Percentiles rank a stretch among this genome's conserved stretches.
Conservation (phyloP, 331 rosid species). For the Cydonia oblonga region DNA sequence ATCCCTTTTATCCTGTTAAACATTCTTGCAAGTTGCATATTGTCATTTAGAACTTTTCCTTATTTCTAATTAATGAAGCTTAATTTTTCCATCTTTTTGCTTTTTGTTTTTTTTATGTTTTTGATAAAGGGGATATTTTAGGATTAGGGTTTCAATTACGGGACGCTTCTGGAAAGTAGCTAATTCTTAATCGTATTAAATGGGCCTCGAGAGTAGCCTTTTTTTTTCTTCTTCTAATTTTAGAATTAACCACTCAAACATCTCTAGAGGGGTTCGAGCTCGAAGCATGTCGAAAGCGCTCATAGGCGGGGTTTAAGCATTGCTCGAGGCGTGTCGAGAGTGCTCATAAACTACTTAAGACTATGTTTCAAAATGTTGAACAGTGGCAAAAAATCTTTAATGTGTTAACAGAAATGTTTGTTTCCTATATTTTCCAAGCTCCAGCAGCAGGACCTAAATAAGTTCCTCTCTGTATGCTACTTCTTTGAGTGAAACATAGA, state of each 20-base stretch:
- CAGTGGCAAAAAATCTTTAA: neutral
- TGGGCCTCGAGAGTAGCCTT: neutral
- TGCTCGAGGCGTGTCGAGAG: neutral
- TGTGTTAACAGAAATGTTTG: too few relatives aligned
- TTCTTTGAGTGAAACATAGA: too few relatives aligned
- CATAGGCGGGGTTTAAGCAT: neutral
- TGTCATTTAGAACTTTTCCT: too few relatives aligned
- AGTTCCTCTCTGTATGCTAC: too few relatives aligned
- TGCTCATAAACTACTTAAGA: neutral
- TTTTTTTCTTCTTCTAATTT: neutral
- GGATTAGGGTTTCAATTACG: neutral
- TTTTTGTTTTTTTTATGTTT: too few relatives aligned
- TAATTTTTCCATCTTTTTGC: too few relatives aligned
- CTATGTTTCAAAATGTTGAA: too few relatives aligned
- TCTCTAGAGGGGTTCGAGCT: neutral
- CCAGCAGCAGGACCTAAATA: neutral
- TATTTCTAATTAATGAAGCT: too few relatives aligned
- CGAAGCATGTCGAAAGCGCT: neutral
- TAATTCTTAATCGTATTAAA: too few relatives aligned
- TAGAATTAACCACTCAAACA: neutral
- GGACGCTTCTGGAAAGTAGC: neutral
- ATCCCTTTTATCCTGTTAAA: neutral
- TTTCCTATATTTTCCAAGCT: too few relatives aligned
- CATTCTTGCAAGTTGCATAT: neutral
- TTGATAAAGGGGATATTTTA: neutral